Base-by-base conservation (phyloP, 2,329 filamentous ascomycete species). In the Cladosporium oxysporum region DNA sequence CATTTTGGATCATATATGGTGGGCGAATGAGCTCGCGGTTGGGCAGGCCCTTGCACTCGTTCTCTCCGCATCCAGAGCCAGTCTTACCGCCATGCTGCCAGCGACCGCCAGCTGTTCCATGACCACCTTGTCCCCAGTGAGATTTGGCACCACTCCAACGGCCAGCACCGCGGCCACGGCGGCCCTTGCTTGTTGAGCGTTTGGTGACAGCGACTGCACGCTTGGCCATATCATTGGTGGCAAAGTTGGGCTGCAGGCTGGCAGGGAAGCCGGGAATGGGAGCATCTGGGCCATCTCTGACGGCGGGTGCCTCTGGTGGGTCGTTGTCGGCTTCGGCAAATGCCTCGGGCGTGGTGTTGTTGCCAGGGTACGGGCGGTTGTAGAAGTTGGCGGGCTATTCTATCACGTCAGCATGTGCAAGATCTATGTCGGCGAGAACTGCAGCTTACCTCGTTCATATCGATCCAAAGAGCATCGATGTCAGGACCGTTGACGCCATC, bases 1-100 rank as follows among this genome's bases (percentile, higher is more conserved):
- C 84, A 75, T 89, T 90, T 69, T 86, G 81, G 70, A 90, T 89
- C 14, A 82, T 78, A 71, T 90, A 91, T 35, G 84, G 83, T 1
- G 89, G 88, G 16, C 50, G 67, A 18, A 62, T 63, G 57, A 64
- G 59, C 55, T 68, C 66, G 57, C 65, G 65, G 65, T 66, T 58
- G 6, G 59, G 58, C 5, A 66, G 57, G 28, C 66, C 66, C 29
- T 37, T 57, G 50, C 66, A 68, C 52, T 68, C 53, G 49, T 65
- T 58, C 5, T 52, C 52, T 21, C 55, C 66, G 35, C 66, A 68
- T n/a, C 66, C 66, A 52, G 64, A 66, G 1, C 67, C 66, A n/a
- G 63, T 53, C 49, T 65, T 26, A n/a, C 66, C 59, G 16, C 64
- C 66, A 21, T 62, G 44, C 35, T 69, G 67, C 67, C 66, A 68